Conservation (phyloP, 1,284 basidiomycete genomes). For the Ustilago curta region DNA sequence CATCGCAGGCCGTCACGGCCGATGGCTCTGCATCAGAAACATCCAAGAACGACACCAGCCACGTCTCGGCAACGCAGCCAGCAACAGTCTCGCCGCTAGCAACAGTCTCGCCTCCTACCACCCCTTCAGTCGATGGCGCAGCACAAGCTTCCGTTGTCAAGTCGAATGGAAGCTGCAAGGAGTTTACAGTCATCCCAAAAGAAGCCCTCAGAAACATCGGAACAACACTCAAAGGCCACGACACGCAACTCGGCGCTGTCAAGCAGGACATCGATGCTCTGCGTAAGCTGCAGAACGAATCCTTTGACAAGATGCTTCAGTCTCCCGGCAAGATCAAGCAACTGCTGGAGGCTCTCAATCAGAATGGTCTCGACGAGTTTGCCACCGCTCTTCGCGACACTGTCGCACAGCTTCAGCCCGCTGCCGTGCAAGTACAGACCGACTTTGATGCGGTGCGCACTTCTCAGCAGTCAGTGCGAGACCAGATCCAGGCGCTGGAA, state of each 20-base stretch:
- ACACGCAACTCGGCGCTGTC: slow-evolving; percentile 1
- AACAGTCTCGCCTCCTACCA: not conserved
- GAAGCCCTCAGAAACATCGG: slow-evolving; percentile 4
- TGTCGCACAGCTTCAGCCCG: slow-evolving; percentile 1
- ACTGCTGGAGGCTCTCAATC: slow-evolving; percentile 12
- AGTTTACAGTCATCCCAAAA: not conserved
- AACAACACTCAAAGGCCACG: slow-evolving; percentile 9
- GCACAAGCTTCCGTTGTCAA: not conserved
- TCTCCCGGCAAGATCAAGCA: slow-evolving; percentile 22
- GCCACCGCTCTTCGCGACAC: not conserved
- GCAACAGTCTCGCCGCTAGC: not conserved
- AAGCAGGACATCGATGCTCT: slow-evolving; percentile 4
- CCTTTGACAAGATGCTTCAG: slow-evolving; percentile 6
- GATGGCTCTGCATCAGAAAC: not conserved
- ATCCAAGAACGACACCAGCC: not conserved
- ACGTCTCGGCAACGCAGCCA: not conserved
- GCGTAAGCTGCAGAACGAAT: not conserved
- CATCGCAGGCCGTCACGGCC: not conserved
- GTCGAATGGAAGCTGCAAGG: not conserved
- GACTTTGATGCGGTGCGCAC: slow-evolving; percentile 2
- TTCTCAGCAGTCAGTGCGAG: slow-evolving; percentile 4
- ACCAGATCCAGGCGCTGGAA: slow-evolving; percentile 10
- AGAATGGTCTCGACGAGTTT: slow-evolving; percentile 4
- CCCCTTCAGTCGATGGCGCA: not conserved
- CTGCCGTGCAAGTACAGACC: not conserved